Evolutionary conservation across 2,329 filamentous ascomycete genomes (phyloP).

Genomic region (Xylariaceae sp.): DNA sequence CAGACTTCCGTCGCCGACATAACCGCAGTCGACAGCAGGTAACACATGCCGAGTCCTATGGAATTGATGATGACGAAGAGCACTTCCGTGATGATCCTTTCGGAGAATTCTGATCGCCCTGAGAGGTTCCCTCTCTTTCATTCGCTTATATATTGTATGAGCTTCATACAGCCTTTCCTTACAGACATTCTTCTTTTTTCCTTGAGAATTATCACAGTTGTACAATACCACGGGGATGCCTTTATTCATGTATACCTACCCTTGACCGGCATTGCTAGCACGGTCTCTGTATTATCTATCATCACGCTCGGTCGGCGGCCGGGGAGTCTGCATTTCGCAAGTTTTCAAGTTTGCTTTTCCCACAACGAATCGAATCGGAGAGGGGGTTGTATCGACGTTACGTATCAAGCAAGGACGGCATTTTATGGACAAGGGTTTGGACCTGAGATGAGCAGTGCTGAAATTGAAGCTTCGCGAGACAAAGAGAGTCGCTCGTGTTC

Average conservation of each 20-base stretch:
- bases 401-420: neutral
- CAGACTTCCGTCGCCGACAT: slow-evolving; percentile 47
- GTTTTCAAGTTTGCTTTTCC: neutral
- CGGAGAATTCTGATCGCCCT: slow-evolving; percentile 50
- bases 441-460: neutral
- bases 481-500: neutral
- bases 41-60: slow-evolving; percentile 42
- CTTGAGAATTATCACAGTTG: neutral
- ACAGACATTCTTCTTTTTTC: neutral
- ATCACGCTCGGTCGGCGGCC: neutral
- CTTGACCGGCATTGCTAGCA: neutral
- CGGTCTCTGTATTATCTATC: neutral
- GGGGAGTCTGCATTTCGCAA: neutral
- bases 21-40: slow-evolving; percentile 49
- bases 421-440: neutral
- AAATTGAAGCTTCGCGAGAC: neutral
- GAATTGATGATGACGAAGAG: slow-evolving; percentile 49
- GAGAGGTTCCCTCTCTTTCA: neutral
- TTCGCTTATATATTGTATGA: neutral
- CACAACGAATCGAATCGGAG: neutral
- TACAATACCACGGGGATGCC: neutral
- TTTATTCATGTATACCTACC: neutral
- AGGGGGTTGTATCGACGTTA: neutral
- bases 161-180: neutral
- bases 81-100: slow-evolving; percentile 58